Base-by-base conservation (phyloP, 495 filamentous ascomycete genomes). In the Penicillium taxi region DNA sequence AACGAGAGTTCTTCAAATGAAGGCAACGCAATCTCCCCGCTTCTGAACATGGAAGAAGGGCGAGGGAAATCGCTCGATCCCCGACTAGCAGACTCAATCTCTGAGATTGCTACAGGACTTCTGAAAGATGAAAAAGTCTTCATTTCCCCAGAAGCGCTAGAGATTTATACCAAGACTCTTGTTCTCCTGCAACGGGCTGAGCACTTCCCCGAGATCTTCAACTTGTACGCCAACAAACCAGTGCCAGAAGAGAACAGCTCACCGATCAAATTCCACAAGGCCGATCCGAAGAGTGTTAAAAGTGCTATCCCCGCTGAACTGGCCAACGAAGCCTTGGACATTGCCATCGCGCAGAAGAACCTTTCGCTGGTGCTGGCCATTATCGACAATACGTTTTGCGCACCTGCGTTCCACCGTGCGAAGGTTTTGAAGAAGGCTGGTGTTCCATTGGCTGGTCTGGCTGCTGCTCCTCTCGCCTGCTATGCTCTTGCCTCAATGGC, bases 221-320 rank as follows among this genome's bases (percentile, higher is more conserved):
- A 75, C 27, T 74, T 96, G 22, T 96, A 86, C 48, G 87, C 86
- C 35, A 72, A 72, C 51, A 98, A 96, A 58, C 84, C 84, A 11
- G 61, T 80, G 32, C 86, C 86, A 7, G 63, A 73, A 36, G 67
- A 78, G 49, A 61, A 66, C 15, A 69, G 71, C 26, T 72, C 66
- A 3, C 70, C 75, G 2, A 62, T 82, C 23, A 64, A 62, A 50
- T 89, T 78, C 56, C 63, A 52, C 32, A 55, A 70, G 27, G 73
- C 77, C 15, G 81, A 81, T 14, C 83, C 89, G 4, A 75, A 75
- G 43, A 74, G 69, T 40, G 61, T 78, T 29, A 75, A 76, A 34
- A 81, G 77, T 43, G 85, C 87, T 12, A 73, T 96, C 18, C 78
- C 86, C 2, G 42, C 72, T 6, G 49, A 66, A 7, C 57, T 83